Evolutionary conservation across 208 protist genomes (phyloP), one percentile per base, ranked within the genome.

Genomic region (Trypanosoma vivax): DNA sequence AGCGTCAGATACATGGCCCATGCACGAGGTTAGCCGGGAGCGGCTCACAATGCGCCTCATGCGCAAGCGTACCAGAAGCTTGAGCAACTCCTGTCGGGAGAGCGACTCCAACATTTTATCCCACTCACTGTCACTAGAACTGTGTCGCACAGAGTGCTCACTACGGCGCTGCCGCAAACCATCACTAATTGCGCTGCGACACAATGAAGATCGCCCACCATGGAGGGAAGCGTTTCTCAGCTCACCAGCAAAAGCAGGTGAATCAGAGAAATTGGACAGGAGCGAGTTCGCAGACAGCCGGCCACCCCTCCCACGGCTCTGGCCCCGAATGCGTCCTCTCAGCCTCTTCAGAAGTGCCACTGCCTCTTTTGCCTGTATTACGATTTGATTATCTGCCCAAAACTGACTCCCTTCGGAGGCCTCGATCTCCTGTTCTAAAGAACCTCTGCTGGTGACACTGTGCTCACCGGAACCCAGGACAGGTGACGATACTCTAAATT

Each of bases 31-130:
- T 24, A 50, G 37, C 0, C 60, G 60, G 4, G 60, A 35, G 19
- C 60, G 51, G 5, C 30, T 11, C 14, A 31, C 41, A 34, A 67
- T 52, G 21, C 60, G 60, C 46, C 53, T 39, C 60, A 67, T 49
- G 18, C 60, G 50, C 6, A 37, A 27, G 30, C 42, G 60, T n/a
- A 67, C 52, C 24, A 67, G 38, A 30, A 45, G 4, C 21, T 34
- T 40, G 11, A 67, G 28, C 21, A 45, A 21, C 2, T 60, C 45
- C 19, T 53, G 51, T 9, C 30, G 43, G 28, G 60, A 50, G 23
- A 59, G 28, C 13, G 29, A 39, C 14, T 1, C 16, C 27, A 54
- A 34, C 4, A 25, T 13, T 9, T 65, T 50, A 2, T 59, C 51
- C 18, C 51, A 38, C 7, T 53, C 60, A 5, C 34, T 13, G 1